Evolutionary conservation across 202 grass and related monocot species (phyloP).

Genomic region (Sporobolus alterniflorus): DNA sequence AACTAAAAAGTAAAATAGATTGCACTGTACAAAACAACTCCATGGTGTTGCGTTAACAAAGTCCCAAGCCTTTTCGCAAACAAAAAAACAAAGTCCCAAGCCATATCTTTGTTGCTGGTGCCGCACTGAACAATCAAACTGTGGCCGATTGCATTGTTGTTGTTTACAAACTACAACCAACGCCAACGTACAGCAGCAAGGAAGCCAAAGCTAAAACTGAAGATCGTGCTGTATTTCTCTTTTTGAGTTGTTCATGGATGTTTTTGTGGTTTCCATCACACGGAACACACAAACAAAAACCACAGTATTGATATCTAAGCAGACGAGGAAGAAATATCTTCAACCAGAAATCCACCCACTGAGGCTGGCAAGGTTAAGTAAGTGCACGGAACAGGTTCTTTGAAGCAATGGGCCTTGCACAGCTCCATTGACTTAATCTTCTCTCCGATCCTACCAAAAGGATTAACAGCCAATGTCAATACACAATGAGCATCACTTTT

Average conservation of each 20-base stretch:
- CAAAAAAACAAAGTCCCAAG: too few relatives aligned
- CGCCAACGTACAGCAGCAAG: background rate
- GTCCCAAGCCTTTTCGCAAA: background rate
- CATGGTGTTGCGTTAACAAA: background rate
- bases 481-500: background rate
- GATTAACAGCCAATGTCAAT: background rate
- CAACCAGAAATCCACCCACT: conserved; percentile 31
- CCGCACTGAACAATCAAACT: background rate
- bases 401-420: conserved; percentile 95
- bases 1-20: background rate
- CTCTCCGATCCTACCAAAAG: conserved; percentile 76
- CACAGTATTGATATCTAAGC: background rate
- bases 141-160: background rate
- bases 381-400: conserved; percentile 51
- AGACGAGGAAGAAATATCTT: conserved; percentile 10
- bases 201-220: background rate
- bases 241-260: conserved; percentile 20
- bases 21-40: background rate
- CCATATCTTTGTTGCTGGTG: background rate
- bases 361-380: conserved; percentile 39
- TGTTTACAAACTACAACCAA: background rate
- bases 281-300: conserved; percentile 23
- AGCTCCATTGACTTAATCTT: conserved; percentile 85
- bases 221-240: conserved; percentile 36
- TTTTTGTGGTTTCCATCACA: conserved; percentile 30